These are phyloP conservation scores for Crithidia mellificae DNA, from an alignment of 208 protist species.

Conservation along the genomic window DNA sequence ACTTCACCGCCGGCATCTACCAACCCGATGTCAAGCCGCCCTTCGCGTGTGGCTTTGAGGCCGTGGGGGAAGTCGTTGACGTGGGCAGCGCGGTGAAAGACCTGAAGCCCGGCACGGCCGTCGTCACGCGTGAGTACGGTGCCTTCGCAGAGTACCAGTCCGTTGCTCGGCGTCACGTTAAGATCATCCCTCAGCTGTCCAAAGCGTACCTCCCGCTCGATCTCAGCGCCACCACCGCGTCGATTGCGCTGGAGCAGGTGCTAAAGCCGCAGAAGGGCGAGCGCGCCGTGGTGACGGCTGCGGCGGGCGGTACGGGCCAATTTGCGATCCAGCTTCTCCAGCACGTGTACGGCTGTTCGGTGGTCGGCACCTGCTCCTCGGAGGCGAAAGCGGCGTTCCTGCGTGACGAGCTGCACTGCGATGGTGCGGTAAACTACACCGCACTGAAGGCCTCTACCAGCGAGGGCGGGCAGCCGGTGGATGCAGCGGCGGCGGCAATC, in stretches of 20 bases:
- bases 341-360: slow-evolving; percentile 71
- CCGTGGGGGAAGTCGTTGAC: slow-evolving; percentile 74
- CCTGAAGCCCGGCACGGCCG: slow-evolving; percentile 49
- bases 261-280: slow-evolving; percentile 71
- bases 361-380: slow-evolving; percentile 89
- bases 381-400: slow-evolving; percentile 79
- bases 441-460: not conserved
- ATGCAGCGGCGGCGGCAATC: slow-evolving; percentile 20
- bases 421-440: slow-evolving; percentile 79
- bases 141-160: slow-evolving; percentile 82
- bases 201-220: slow-evolving; percentile 73
- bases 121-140: slow-evolving; percentile 79
- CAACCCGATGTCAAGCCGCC: slow-evolving; percentile 69
- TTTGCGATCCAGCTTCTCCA: slow-evolving; percentile 91
- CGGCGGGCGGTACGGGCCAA: slow-evolving; percentile 88
- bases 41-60: slow-evolving; percentile 89
- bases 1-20: slow-evolving; percentile 86
- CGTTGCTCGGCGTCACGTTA: slow-evolving; percentile 52
- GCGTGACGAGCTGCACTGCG: slow-evolving; percentile 57
- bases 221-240: slow-evolving; percentile 86
- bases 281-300: slow-evolving; percentile 85
- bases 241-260: slow-evolving; percentile 78
- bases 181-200: slow-evolving; percentile 47
- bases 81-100: slow-evolving; percentile 46
- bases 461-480: not conserved